Percentiles rank a stretch among this genome's conserved stretches.
Evolutionary conservation across 371 early-diverging fungal species (phyloP).

Genomic region (Capniomyces stellatus): DNA sequence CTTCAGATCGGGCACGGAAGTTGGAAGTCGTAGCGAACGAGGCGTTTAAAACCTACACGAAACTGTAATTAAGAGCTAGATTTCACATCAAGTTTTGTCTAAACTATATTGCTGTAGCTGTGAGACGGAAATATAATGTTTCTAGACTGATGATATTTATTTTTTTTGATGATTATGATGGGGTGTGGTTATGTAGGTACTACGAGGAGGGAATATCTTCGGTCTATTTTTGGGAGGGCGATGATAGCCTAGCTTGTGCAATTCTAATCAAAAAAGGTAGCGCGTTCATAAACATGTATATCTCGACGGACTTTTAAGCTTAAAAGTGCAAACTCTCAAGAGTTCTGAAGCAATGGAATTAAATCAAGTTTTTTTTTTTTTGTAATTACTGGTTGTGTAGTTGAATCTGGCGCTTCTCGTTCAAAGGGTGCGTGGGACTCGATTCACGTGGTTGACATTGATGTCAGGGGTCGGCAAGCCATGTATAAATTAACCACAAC

Average conservation of each 20-base stretch:
- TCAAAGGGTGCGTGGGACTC: constrained; percentile 95
- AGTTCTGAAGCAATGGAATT: no score
- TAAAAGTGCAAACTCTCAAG: no score
- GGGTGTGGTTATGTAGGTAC: no score
- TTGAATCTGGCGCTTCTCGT: constrained; percentile 9
- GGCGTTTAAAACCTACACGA: constrained; percentile 88
- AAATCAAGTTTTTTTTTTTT: no score
- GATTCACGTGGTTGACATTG: constrained; percentile 89
- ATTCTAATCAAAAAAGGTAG: constrained; percentile 89
- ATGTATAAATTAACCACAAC: constrained; percentile 90
- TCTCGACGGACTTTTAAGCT: no score
- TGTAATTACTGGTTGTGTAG: background rate
- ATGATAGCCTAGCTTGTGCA: constrained; percentile 85
- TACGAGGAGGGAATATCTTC: constrained; percentile 93
- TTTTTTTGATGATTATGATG: background rate
- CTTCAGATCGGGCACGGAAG: constrained; percentile 62
- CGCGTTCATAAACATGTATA: background rate
- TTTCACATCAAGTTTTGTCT: background rate
- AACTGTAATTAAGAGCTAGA: constrained; percentile 35
- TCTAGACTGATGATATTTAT: background rate
- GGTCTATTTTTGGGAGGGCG: constrained; percentile 86
- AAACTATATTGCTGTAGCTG: background rate
- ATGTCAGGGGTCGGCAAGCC: constrained; percentile 62
- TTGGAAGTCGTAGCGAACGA: constrained; percentile 86
- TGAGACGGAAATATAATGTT: no score